Evolutionary conservation across 2,329 filamentous ascomycete species (phyloP).

Genomic region (Emergomyces pasteurianus): DNA sequence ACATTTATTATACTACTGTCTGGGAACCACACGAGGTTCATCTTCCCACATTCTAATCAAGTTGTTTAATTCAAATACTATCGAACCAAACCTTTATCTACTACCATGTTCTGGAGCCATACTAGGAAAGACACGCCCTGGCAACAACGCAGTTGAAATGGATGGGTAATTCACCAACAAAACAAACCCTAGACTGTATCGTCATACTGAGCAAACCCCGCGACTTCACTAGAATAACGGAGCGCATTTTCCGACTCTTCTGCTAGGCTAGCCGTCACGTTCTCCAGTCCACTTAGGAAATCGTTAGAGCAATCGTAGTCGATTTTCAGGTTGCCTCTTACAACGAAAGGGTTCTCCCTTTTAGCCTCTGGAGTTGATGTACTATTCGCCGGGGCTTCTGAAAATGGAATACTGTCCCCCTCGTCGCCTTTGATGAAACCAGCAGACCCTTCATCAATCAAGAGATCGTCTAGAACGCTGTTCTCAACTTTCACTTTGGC

Average conservation of each 20-base stretch:
- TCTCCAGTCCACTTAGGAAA: neutral
- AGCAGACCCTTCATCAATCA: neutral
- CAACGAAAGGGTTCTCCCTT: neutral
- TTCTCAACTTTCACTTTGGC: neutral
- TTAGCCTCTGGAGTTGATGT: neutral
- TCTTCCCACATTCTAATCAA: neutral
- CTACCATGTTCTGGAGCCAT: neutral
- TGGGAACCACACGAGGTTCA: neutral
- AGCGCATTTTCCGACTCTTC: no score
- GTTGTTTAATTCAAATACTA: neutral
- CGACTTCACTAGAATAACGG: neutral
- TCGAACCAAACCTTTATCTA: neutral
- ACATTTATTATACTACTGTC: neutral
- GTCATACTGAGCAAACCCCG: neutral
- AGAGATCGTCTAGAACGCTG: neutral
- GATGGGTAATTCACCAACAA: neutral
- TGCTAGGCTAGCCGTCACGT: neutral
- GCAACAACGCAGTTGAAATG: neutral
- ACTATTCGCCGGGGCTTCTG: neutral
- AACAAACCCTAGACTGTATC: neutral
- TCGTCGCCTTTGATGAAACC: neutral
- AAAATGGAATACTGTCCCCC: neutral
- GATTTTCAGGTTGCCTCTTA: no score
- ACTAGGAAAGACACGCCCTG: neutral
- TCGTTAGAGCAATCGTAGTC: neutral